A percentile compares a stretch with the other conserved stretches of the same genome.
Evolutionary conservation across 495 filamentous ascomycete species (phyloP).

Genomic region (Penicillium turbatum): DNA sequence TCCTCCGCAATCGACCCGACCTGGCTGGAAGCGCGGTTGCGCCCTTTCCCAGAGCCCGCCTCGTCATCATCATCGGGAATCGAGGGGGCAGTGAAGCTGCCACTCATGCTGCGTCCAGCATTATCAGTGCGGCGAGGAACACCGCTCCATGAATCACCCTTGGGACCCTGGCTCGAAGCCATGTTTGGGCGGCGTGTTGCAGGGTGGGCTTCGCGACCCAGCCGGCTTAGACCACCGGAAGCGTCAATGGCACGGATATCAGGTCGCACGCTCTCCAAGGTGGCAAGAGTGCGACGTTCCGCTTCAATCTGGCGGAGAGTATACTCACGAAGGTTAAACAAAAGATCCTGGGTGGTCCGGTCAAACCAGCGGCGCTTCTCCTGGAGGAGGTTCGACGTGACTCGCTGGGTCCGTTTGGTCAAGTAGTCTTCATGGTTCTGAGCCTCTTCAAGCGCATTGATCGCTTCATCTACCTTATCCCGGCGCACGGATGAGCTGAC

Average conservation of each 20-base stretch:
- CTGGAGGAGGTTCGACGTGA: slow-evolving; percentile 80
- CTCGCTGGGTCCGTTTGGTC: slow-evolving; percentile 73
- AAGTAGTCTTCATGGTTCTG: slow-evolving; percentile 72
- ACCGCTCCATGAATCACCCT: slow-evolving; percentile 96
- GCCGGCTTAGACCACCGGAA: slow-evolving; percentile 78
- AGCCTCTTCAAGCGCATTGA: slow-evolving; percentile 82
- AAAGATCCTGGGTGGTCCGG: slow-evolving; percentile 75
- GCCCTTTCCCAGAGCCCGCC: slow-evolving; percentile 38
- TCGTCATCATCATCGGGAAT: slow-evolving; percentile 41
- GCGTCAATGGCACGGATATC: slow-evolving; percentile 91
- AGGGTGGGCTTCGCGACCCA: slow-evolving; percentile 86
- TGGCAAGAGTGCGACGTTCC: slow-evolving; percentile 86
- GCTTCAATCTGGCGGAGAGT: slow-evolving; percentile 93
- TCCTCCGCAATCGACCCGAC: slow-evolving; percentile 66
- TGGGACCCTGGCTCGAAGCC: slow-evolving; percentile 83
- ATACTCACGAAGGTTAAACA: slow-evolving; percentile 81
- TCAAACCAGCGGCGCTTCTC: slow-evolving; percentile 92
- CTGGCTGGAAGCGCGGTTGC: slow-evolving; percentile 59
- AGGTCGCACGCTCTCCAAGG: slow-evolving; percentile 83
- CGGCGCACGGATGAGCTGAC: slow-evolving; percentile 73
- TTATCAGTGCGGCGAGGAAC: slow-evolving; percentile 77
- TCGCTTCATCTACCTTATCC: slow-evolving; percentile 96
- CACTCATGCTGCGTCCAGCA: slow-evolving; percentile 71
- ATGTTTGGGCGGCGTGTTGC: slow-evolving; percentile 68
- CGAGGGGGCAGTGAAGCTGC: slow-evolving; percentile 51